Evolutionary conservation across 495 filamentous ascomycete species (phyloP).

Genomic region (Lentithecium fluviatile): DNA sequence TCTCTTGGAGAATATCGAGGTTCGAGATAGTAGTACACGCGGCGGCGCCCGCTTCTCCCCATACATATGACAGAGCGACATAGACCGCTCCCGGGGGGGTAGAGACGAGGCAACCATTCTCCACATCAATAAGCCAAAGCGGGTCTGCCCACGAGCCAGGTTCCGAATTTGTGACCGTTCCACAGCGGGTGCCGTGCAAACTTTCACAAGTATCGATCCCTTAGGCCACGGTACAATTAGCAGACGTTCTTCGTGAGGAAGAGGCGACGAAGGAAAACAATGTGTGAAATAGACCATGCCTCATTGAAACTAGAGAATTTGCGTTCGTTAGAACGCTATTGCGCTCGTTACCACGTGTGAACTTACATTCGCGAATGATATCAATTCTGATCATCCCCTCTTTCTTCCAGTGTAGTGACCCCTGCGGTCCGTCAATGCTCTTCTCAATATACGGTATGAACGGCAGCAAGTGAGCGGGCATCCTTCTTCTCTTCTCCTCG

Average conservation of each 20-base stretch:
- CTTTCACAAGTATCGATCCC: not conserved
- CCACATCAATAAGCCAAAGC: not conserved
- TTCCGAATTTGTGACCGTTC: not conserved
- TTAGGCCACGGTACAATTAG: too few relatives aligned
- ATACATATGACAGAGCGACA: slow-evolving; percentile 1
- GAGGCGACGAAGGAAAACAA: too few relatives aligned
- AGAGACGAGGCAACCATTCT: not conserved
- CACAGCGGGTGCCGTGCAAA: not conserved
- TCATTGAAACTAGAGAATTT: too few relatives aligned
- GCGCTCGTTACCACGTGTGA: too few relatives aligned
- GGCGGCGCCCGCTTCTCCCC: not conserved
- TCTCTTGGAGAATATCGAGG: not conserved
- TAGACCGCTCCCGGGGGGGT: not conserved
- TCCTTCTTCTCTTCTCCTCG: not conserved
- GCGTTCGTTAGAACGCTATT: too few relatives aligned
- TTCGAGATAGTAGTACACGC: not conserved
- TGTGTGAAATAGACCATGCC: too few relatives aligned
- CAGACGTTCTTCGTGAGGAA: too few relatives aligned
- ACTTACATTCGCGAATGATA: not conserved
- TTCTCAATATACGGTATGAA: not conserved
- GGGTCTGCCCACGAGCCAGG: not conserved
- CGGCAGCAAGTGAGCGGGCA: not conserved
- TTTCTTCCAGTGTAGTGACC: not conserved
- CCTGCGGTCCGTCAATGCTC: not conserved
- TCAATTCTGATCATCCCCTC: not conserved